Conservation (phyloP, 1,284 basidiomycete species). For the Heterobasidion parviporum region DNA sequence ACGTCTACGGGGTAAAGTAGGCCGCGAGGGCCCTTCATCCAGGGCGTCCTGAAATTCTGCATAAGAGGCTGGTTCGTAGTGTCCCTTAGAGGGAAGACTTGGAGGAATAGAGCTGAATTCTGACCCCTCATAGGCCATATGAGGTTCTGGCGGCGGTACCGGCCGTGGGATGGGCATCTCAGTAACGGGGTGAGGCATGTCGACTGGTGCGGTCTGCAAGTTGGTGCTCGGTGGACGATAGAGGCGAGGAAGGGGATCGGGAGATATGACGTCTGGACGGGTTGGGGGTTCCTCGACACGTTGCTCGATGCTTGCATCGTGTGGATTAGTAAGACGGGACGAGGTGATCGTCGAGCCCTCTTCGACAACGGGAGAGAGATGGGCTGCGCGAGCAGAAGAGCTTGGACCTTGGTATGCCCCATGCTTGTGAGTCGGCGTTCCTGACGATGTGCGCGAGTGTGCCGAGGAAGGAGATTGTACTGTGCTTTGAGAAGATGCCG, state of each 20-base stretch:
- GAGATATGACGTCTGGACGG: slow-evolving; percentile 21
- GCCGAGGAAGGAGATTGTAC: neutral
- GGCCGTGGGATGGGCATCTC: slow-evolving; percentile 6
- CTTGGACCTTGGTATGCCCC: neutral
- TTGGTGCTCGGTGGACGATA: slow-evolving; percentile 19
- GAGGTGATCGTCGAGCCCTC: slow-evolving; percentile 5
- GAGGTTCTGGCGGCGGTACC: slow-evolving; percentile 19
- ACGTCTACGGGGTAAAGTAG: slow-evolving; percentile 36
- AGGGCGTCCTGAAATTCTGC: neutral
- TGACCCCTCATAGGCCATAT: slow-evolving; percentile 15
- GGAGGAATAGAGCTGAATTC: slow-evolving; percentile 4
- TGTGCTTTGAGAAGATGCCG: slow-evolving; percentile 4
- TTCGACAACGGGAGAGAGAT: slow-evolving; percentile 13
- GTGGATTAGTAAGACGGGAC: slow-evolving; percentile 8
- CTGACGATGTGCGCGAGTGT: slow-evolving; percentile 8
- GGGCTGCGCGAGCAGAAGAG: neutral
- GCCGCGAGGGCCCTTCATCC: slow-evolving; percentile 11
- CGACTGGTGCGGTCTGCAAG: slow-evolving; percentile 5
- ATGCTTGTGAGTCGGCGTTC: slow-evolving; percentile 1
- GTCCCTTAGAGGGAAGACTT: slow-evolving; percentile 1
- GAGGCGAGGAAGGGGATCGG: slow-evolving; percentile 27
- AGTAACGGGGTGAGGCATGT: slow-evolving; percentile 13
- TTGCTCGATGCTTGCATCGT: slow-evolving; percentile 2
- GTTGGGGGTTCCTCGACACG: slow-evolving; percentile 7
- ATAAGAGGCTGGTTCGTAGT: neutral